phyloP scores from a whole-genome alignment of 108 stramenopile species.

The Chaetoceros muelleri region DNA sequence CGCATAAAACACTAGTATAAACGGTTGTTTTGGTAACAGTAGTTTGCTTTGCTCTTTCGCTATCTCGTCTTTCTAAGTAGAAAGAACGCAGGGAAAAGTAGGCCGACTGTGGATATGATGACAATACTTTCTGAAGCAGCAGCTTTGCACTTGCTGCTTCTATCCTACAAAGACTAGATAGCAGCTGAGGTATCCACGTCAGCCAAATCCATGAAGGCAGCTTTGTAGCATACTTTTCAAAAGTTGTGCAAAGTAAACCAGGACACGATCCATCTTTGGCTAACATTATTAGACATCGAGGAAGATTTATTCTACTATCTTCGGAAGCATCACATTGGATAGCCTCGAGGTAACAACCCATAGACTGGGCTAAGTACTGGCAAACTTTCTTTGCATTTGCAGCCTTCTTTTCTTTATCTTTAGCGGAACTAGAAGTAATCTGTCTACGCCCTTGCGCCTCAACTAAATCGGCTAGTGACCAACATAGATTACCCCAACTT shows the following conservation, averaged over 20 bases:
- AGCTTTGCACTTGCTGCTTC: slow-evolving; percentile 58
- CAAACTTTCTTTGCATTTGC: slow-evolving; percentile 53
- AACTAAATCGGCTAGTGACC: slow-evolving; percentile 37
- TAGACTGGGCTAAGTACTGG: slow-evolving; percentile 83
- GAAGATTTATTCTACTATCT: slow-evolving; percentile 69
- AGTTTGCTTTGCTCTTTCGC: slow-evolving; percentile 57
- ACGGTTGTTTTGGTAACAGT: slow-evolving; percentile 9
- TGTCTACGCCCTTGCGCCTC: slow-evolving; percentile 32
- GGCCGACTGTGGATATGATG: slow-evolving; percentile 73
- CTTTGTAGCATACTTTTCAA: slow-evolving; percentile 51
- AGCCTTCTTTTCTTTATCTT: slow-evolving; percentile 27
- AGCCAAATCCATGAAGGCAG: slow-evolving; percentile 92
- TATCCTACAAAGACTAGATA: slow-evolving; percentile 64
- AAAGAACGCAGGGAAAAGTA: slow-evolving; percentile 77
- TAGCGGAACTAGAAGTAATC: slow-evolving; percentile 9
- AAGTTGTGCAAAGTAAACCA: slow-evolving; percentile 61
- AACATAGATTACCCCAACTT: slow-evolving; percentile 89
- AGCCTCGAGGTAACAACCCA: slow-evolving; percentile 91
- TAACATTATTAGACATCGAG: slow-evolving; percentile 83
- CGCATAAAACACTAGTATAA: slow-evolving; percentile 34
- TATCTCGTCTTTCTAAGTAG: slow-evolving; percentile 77
- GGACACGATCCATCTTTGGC: slow-evolving; percentile 64
- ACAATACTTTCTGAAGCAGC: slow-evolving; percentile 44
- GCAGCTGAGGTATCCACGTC: slow-evolving; percentile 86
- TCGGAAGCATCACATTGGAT: slow-evolving; percentile 62